These are phyloP conservation scores for Ustilago bromivora DNA, from an alignment of 1,284 basidiomycete species.

Conservation along the genomic window DNA sequence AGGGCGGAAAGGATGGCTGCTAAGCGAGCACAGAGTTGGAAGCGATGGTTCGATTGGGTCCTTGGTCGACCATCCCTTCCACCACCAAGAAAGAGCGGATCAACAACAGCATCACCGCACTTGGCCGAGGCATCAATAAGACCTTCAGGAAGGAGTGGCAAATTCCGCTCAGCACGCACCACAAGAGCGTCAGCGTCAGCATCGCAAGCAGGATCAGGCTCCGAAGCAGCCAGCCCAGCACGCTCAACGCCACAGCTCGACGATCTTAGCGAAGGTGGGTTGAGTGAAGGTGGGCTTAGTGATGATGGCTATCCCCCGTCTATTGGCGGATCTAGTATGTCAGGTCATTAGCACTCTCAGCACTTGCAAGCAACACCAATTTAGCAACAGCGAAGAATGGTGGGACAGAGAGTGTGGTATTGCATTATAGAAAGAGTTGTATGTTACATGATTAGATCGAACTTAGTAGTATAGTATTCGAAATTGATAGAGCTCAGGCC, in stretches of 20 bases:
- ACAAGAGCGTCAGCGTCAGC: slow-evolving; percentile 8
- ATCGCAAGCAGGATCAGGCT: neutral
- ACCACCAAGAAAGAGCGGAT: neutral
- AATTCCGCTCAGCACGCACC: slow-evolving; percentile 13
- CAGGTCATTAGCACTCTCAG: slow-evolving; percentile 12
- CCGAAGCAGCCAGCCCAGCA: neutral
- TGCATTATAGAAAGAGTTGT: slow-evolving; percentile 5
- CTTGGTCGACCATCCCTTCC: slow-evolving; percentile 10
- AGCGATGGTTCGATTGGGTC: slow-evolving; percentile 41
- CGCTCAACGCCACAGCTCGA: slow-evolving; percentile 7
- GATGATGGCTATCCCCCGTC: slow-evolving; percentile 29
- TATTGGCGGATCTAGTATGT: slow-evolving; percentile 15
- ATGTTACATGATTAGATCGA: neutral
- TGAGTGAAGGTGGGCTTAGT: slow-evolving; percentile 35
- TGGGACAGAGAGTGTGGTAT: neutral
- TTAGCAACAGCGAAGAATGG: slow-evolving; percentile 1
- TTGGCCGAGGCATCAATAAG: slow-evolving; percentile 1
- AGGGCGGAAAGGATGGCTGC: slow-evolving; percentile 75
- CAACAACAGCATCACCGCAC: slow-evolving; percentile 2
- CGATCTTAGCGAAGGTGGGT: slow-evolving; percentile 21
- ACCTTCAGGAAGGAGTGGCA: slow-evolving; percentile 8
- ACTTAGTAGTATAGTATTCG: neutral
- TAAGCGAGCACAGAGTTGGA: slow-evolving; percentile 44
- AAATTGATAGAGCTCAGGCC: neutral
- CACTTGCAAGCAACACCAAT: neutral